phyloP scores from a whole-genome alignment of 2,329 filamentous ascomycete species.

The Fusarium newnesense region DNA sequence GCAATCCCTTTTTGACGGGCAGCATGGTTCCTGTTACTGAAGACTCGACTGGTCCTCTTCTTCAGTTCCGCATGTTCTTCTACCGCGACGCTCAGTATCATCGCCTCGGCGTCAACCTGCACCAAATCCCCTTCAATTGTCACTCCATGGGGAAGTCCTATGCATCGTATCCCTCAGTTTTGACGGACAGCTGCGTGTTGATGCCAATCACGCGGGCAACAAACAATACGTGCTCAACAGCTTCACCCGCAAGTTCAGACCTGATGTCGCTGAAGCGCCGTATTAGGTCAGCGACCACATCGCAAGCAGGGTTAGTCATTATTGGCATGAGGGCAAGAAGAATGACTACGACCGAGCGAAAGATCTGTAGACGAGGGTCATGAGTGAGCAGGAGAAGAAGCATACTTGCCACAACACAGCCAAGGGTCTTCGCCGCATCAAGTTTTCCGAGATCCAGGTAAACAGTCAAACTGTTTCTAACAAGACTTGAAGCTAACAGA shows the following conservation, averaged over 20 bases:
- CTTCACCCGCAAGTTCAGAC: constrained; percentile 10
- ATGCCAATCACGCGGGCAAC: constrained; percentile 5
- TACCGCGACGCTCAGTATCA: constrained; percentile 12
- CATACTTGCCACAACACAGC: constrained; percentile 6
- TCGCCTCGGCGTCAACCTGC: background rate
- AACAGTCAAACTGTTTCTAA: rapidly evolving
- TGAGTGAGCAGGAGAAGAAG: constrained; percentile 7
- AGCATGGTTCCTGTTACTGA: constrained; percentile 12
- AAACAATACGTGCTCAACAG: constrained; percentile 2
- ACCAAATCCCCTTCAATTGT: constrained; percentile 7
- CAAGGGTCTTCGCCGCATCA: background rate
- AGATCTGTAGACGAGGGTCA: background rate
- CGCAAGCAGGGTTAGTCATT: background rate
- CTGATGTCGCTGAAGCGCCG: background rate
- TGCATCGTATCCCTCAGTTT: background rate
- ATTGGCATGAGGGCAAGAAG: constrained; percentile 10
- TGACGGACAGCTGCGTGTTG: background rate
- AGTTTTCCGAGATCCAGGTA: background rate
- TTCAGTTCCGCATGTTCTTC: constrained; percentile 15
- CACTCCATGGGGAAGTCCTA: constrained; percentile 12
- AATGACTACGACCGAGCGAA: background rate
- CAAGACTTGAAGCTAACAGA: background rate
- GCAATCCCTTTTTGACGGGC: background rate
- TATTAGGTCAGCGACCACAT: constrained; percentile 1
- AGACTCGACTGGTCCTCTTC: constrained; percentile 11